Evolutionary conservation across 192 early-diverging fungal species (phyloP), one percentile per base, ranked within the genome.

Genomic region (Polychytrium aggregatum): DNA sequence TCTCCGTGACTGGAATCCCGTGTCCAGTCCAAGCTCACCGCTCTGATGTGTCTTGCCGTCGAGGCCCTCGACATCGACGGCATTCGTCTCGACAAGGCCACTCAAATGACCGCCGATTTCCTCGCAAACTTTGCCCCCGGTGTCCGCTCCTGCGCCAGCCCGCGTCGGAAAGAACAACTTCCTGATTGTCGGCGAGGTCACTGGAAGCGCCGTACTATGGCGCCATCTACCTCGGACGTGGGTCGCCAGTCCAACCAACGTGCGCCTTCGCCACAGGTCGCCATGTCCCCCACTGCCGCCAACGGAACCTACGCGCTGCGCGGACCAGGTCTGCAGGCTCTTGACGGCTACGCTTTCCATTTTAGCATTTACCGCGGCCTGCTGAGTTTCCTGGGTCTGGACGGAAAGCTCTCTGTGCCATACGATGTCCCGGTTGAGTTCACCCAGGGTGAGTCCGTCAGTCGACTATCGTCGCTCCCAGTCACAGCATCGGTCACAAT

Each of bases 11-110:
- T 53, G 45, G 46, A 10, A 3, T 6, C 44, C 5, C 46, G 24
- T 6, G 26, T 53, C 17, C 11, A 11, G 17, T 21, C n/a, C 10
- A 9, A 24, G 6, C 25, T 53, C 3, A 50, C 20, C n/a, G 6
- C 10, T 5, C 20, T 8, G 26, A 14, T 24, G 17, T 53, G 51
- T 24, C 42, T 50, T 4, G 20, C 51, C 31, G 9, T 53, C 29
- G 24, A 53, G 25, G 20, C 42, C 14, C 33, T 53, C 20, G 51
- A 53, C 25, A 50, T 53, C 18, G 51, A 53, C 37, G 51, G 24
- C 37, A 2, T 53, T 6, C 51, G 51, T 7, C 4, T 53, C 33
- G 51, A 53, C 37, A 53, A 53, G 20, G 8, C 36, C 17, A 49
- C 48, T 2, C 48, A 49, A 17, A 17, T 38, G 7, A 49, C 48